Conservation (phyloP, 2,329 filamentous ascomycete genomes). For the Nemania sp. region DNA sequence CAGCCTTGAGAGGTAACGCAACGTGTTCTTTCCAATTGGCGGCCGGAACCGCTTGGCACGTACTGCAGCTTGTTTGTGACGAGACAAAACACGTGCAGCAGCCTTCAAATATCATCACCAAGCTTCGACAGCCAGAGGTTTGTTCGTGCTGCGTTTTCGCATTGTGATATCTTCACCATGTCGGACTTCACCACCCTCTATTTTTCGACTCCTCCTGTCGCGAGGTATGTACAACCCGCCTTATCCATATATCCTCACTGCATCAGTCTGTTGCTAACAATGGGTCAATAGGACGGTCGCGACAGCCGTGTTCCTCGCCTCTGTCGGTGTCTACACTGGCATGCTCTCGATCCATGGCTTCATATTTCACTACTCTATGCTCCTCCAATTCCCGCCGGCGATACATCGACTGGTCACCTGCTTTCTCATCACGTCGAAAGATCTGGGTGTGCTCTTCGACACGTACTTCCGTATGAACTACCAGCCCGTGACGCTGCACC, state of each 20-base stretch:
- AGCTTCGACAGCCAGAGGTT: no score
- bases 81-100: not conserved
- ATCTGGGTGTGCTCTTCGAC: conserved; percentile 65
- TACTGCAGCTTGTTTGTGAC: not conserved
- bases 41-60: conserved; percentile 2
- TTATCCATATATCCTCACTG: not conserved
- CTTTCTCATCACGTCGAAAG: conserved; percentile 47
- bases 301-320: conserved; percentile 64
- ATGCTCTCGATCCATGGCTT: conserved; percentile 56
- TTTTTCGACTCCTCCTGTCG: conserved; percentile 47
- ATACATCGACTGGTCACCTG: conserved; percentile 49
- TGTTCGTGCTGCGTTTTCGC: not conserved
- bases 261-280: conserved; percentile 20
- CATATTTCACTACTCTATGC: conserved; percentile 54
- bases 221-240: conserved; percentile 42
- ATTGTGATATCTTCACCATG: conserved; percentile 35
- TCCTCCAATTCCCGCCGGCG: conserved; percentile 59
- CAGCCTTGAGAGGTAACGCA: conserved; percentile 32
- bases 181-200: conserved; percentile 46
- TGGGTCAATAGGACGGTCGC: conserved; percentile 63
- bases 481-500: not conserved
- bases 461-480: conserved; percentile 65
- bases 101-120: not conserved
- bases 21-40: conserved; percentile 21
- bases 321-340: conserved; percentile 61